Conservation (phyloP, 1,284 basidiomycete genomes). For the Rhizoctonia solani region DNA sequence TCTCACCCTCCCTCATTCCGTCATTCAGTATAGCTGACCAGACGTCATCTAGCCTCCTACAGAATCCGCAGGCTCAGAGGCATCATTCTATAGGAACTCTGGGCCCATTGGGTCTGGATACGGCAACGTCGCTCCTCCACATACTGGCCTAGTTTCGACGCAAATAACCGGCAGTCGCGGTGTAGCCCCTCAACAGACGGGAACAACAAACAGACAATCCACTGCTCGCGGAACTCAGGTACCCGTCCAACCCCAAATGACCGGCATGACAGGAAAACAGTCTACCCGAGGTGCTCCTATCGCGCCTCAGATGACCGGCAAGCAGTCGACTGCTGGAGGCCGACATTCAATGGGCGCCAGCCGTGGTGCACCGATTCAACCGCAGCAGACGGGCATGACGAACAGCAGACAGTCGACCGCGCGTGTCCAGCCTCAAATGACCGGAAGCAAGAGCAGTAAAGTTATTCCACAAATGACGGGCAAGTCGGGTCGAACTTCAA, state of each 20-base stretch:
- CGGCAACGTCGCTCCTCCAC: slow-evolving; percentile 19
- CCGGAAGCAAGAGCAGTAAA: background rate
- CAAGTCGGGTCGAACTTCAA: slow-evolving; percentile 1
- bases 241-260: slow-evolving; percentile 24
- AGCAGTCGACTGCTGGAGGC: background rate
- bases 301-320: slow-evolving; percentile 22
- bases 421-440: slow-evolving; percentile 7
- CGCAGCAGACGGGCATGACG: background rate
- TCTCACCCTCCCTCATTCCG: background rate
- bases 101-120: slow-evolving; percentile 15
- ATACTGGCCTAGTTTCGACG: slow-evolving; percentile 16
- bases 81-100: slow-evolving; percentile 19
- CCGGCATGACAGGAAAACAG: slow-evolving; percentile 9
- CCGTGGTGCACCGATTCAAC: background rate
- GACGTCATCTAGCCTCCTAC: slow-evolving; percentile 16
- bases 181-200: slow-evolving; percentile 12
- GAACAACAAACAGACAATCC: slow-evolving; percentile 7
- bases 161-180: slow-evolving; percentile 24
- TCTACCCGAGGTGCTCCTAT: slow-evolving; percentile 12
- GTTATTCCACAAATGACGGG: slow-evolving; percentile 28
- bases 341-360: background rate
- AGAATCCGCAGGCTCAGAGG: slow-evolving; percentile 13
- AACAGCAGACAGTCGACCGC: slow-evolving; percentile 12
- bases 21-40: background rate
- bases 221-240: slow-evolving; percentile 2